Conservation (phyloP, 768 basidiomycete species). For the Pleurotus salmoneostramineus region DNA sequence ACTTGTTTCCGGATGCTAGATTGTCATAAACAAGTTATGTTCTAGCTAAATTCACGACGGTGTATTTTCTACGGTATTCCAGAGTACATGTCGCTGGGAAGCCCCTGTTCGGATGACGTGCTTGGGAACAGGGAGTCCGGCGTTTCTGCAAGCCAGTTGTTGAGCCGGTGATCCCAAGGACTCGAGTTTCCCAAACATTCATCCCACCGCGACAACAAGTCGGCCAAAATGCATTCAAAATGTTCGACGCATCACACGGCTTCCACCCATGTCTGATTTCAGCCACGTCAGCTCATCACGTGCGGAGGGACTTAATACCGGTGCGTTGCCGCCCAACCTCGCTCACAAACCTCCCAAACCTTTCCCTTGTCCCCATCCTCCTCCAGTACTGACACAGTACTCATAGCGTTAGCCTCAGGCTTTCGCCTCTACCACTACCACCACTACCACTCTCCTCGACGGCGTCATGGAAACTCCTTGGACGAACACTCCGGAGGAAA, state of each 20-base stretch:
- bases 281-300: conserved; percentile 8
- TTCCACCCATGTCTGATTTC: background rate
- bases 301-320: background rate
- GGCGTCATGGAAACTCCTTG: conserved; percentile 69
- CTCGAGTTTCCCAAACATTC: background rate
- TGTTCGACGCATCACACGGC: conserved; percentile 2
- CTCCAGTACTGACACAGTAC: background rate
- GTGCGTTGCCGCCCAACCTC: background rate
- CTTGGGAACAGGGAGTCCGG: conserved; percentile 3
- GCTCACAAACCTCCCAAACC: background rate
- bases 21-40: too few relatives aligned
- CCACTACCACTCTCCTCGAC: background rate
- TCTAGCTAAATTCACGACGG: too few relatives aligned
- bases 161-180: background rate
- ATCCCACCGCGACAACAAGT: background rate
- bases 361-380: background rate
- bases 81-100: background rate
- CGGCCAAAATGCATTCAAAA: background rate
- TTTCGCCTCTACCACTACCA: background rate
- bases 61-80: too few relatives aligned
- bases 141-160: background rate
- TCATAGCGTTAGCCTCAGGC: background rate
- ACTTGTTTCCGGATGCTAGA: too few relatives aligned
- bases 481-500: conserved; percentile 65
- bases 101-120: conserved; percentile 6